Evolutionary conservation across 768 basidiomycete genomes (phyloP).

Genomic region (Mycena albidolilacea): DNA sequence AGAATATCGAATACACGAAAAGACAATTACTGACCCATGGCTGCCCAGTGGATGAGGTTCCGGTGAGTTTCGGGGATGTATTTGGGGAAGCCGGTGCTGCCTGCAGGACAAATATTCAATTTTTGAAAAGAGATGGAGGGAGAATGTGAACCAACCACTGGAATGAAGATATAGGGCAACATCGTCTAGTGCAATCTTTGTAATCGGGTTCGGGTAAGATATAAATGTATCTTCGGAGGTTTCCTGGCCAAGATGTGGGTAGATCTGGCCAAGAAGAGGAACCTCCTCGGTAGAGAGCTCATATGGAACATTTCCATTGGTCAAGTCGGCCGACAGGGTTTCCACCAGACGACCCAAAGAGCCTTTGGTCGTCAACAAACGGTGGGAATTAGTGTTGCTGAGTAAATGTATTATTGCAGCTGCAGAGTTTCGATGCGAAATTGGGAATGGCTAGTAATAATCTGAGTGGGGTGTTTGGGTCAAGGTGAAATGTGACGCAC

Average conservation of each 20-base stretch:
- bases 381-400: conserved; percentile 53
- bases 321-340: conserved; percentile 44
- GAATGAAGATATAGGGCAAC: conserved; percentile 57
- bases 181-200: conserved; percentile 41
- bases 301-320: conserved; percentile 35
- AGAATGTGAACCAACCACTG: conserved; percentile 41
- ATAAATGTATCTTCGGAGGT: conserved; percentile 42
- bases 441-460: conserved; percentile 54
- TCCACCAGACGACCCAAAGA: conserved; percentile 48
- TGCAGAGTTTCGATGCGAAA: conserved; percentile 57
- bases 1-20: not conserved
- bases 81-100: conserved; percentile 35
- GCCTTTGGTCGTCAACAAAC: conserved; percentile 50
- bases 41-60: not conserved
- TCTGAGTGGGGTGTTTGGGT: not conserved
- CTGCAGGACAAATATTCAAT: not conserved
- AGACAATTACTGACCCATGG: not conserved
- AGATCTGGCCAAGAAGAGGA: conserved; percentile 63
- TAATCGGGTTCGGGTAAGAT: conserved; percentile 43
- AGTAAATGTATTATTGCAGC: conserved; percentile 55
- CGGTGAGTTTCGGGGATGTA: conserved; percentile 24
- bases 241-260: conserved; percentile 43
- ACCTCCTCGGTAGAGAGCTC: conserved; percentile 52
- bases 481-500: conserved; percentile 42
- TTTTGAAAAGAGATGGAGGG: not conserved